Evolutionary conservation across 2,329 filamentous ascomycete genomes (phyloP).

Genomic region (Colletotrichum ledebouriae): DNA sequence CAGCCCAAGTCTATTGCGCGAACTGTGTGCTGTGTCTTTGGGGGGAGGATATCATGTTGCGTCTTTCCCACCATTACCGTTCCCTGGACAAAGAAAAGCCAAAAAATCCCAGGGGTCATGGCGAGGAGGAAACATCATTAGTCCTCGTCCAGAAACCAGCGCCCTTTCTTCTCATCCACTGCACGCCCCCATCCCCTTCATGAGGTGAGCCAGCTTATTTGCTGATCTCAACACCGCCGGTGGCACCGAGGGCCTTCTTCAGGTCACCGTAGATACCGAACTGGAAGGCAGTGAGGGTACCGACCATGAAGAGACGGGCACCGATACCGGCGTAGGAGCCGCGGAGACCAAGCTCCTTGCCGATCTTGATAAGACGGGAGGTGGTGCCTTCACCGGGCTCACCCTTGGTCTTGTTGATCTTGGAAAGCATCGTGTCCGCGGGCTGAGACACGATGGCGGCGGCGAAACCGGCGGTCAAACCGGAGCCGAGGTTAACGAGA

Average conservation of each 20-base stretch:
- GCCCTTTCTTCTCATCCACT: slow-evolving; percentile 27
- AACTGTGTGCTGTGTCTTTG: slow-evolving; percentile 21
- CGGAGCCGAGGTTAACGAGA: slow-evolving; percentile 78
- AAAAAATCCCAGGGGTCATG: slow-evolving; percentile 19
- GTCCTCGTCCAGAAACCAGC: slow-evolving; percentile 34
- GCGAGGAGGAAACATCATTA: slow-evolving; percentile 11
- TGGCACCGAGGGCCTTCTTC: slow-evolving; percentile 74
- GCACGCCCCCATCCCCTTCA: slow-evolving; percentile 5
- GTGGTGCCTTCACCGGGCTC: slow-evolving; percentile 86
- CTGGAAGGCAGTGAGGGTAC: slow-evolving; percentile 82
- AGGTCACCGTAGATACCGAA: slow-evolving; percentile 88
- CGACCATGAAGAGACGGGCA: slow-evolving; percentile 75
- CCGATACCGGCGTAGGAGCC: slow-evolving; percentile 86
- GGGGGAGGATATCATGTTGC: slow-evolving; percentile 39
- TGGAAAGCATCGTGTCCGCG: slow-evolving; percentile 93
- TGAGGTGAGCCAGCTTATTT: slow-evolving; percentile 52
- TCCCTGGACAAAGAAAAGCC: slow-evolving; percentile 30
- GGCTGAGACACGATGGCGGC: slow-evolving; percentile 90
- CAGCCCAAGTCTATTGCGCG: slow-evolving; percentile 35
- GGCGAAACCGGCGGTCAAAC: slow-evolving; percentile 77
- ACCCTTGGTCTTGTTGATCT: slow-evolving; percentile 97
- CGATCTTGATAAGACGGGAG: slow-evolving; percentile 88
- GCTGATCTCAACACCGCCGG: slow-evolving; percentile 80
- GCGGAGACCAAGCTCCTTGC: slow-evolving; percentile 83
- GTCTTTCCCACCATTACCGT: slow-evolving; percentile 35